phyloP scores from a whole-genome alignment of 2,329 filamentous ascomycete genomes.

The Arachnomyces sp. region DNA sequence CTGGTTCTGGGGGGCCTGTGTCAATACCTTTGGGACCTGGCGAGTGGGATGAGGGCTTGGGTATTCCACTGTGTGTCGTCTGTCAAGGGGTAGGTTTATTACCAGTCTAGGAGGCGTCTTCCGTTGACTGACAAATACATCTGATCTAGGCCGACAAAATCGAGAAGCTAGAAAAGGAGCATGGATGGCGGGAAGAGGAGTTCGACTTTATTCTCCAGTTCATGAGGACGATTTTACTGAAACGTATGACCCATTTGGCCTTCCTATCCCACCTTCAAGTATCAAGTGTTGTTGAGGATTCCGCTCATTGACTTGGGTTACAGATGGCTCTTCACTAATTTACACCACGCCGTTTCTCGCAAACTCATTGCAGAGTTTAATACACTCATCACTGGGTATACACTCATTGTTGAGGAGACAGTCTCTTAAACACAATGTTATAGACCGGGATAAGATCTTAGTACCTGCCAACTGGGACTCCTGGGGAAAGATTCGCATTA shows the following conservation, averaged over 20 bases:
- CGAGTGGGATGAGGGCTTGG: constrained; percentile 87
- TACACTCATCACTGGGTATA: constrained; percentile 81
- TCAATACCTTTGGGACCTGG: constrained; percentile 74
- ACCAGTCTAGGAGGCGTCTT: too few species aligned
- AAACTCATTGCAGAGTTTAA: constrained; percentile 68
- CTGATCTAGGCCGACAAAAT: constrained; percentile 68
- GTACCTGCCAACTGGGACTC: constrained; percentile 98
- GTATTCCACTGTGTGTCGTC: constrained; percentile 84
- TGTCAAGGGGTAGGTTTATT: constrained; percentile 69
- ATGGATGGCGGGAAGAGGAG: constrained; percentile 90
- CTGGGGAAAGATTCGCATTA: constrained; percentile 90
- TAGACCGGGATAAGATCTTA: constrained; percentile 87
- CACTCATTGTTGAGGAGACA: constrained; percentile 73
- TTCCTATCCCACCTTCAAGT: constrained; percentile 1
- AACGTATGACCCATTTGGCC: constrained; percentile 51
- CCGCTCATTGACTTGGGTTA: constrained; percentile 1
- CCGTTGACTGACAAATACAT: constrained; percentile 1
- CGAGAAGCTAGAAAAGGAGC: constrained; percentile 79
- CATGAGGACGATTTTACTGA: constrained; percentile 78
- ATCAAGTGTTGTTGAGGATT: constrained; percentile 12
- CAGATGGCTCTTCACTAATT: constrained; percentile 76
- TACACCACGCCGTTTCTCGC: constrained; percentile 72
- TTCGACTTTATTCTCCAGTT: constrained; percentile 96
- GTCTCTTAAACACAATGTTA: constrained; percentile 79
- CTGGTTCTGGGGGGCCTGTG: constrained; percentile 56